Evolutionary conservation across 2,329 filamentous ascomycete genomes (phyloP), one percentile per base, ranked within the genome.

Genomic region (Aureobasidium zeae): DNA sequence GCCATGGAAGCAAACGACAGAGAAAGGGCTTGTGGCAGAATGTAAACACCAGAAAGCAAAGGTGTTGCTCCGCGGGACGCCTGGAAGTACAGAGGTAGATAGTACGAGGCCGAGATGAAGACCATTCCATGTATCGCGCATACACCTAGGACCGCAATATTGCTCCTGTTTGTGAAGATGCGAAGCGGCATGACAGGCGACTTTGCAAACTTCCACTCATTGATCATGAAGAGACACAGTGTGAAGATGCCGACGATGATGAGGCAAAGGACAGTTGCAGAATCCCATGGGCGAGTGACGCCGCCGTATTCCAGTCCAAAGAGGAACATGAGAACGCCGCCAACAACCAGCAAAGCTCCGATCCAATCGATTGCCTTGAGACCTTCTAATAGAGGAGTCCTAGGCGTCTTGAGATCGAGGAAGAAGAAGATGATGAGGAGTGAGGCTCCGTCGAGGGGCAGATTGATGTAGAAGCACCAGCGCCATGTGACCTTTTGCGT

Each of bases 261-360:
- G 17, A 48, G 44, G 28, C 48, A 51, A n/a, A 48, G 35, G 22
- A 88, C 82, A 1, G 76, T 80, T 2, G 82, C 70, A 0, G 83
- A 88, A 41, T 65, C 63, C 86, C 86, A 94, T 1, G 87, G 81
- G 50, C 76, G 77, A 16, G 71, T 70, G 39, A 86, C 74, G 36
- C 86, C 87, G 44, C 87, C 88, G 49, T 89, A 86, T 57, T 93
- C 82, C 9, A 94, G 74, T 0, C 86, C 88, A 30, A 94, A 77
- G 3, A 94, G 75, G 51, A 94, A 71, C 84, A 94, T 89, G 15
- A 93, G 69, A 0, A 84, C 88, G 15, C 81, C 85, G 30, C 82
- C 83, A 17, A 88, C 73, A 57, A 93, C 76, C 21, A 73, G 65
- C 9, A 81, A 43, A 1, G 73, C 77, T 1, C 83, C 83, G 5